Percentiles rank a stretch among this genome's conserved stretches.
phyloP scores from a whole-genome alignment of 306 rosid species.

The Rosa lucieae region DNA sequence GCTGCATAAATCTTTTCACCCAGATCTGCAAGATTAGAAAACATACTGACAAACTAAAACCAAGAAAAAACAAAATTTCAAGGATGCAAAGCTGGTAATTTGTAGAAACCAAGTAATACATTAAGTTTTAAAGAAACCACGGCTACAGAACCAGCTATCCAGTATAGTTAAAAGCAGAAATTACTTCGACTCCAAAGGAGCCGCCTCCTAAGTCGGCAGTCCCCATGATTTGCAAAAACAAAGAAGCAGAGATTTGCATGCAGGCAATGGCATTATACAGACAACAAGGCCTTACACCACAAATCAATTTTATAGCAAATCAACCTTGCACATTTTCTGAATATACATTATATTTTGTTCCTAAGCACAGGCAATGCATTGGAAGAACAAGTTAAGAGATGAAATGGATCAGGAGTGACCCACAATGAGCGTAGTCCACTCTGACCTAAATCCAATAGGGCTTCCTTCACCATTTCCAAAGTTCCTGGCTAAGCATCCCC shows the following conservation, averaged over 20 bases:
- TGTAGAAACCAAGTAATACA: not conserved
- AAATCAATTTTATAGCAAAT: not conserved
- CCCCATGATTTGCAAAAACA: not conserved
- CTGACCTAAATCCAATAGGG: not conserved
- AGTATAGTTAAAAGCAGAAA: not conserved
- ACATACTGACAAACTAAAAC: slow-evolving; percentile 6
- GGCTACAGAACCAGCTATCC: not conserved
- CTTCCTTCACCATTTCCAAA: not conserved
- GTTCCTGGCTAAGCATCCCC: not conserved
- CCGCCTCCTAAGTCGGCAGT: not conserved
- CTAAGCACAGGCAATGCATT: not conserved
- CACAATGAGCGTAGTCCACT: not conserved
- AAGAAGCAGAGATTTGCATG: not conserved
- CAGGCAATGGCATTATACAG: not conserved
- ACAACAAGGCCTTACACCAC: not conserved
- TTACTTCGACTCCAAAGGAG: not conserved
- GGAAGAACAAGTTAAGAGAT: not conserved
- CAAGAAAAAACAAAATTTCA: slow-evolving; percentile 3
- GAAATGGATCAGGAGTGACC: not conserved
- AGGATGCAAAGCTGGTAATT: not conserved
- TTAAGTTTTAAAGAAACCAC: not conserved
- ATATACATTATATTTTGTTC: not conserved
- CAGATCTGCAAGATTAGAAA: slow-evolving; percentile 52
- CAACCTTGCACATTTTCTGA: not conserved
- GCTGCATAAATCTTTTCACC: slow-evolving; percentile 30